These are phyloP conservation scores for Alectoria sarmentosa DNA, from an alignment of 495 filamentous ascomycete species.

Conservation along the genomic window DNA sequence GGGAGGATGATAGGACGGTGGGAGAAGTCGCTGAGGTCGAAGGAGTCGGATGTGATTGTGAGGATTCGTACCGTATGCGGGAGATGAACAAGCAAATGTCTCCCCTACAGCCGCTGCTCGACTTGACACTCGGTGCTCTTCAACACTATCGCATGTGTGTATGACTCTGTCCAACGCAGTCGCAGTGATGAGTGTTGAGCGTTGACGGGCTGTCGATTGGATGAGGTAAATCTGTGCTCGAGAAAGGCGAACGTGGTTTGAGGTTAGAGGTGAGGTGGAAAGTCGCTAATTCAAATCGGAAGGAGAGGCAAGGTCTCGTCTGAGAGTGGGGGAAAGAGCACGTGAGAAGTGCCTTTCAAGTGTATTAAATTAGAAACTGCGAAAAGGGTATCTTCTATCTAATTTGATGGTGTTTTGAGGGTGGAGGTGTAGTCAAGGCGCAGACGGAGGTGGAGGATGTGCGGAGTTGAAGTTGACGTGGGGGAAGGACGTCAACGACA, in stretches of 20 bases:
- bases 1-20: constrained; percentile 18
- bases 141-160: constrained; percentile 12
- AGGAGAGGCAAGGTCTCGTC: constrained; percentile 23
- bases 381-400: constrained; percentile 22
- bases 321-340: constrained; percentile 27
- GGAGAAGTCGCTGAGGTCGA: constrained; percentile 16
- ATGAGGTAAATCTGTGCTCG: constrained; percentile 9
- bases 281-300: constrained; percentile 32
- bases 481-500: constrained; percentile 18
- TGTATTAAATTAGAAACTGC: constrained; percentile 26
- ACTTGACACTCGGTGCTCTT: constrained; percentile 20
- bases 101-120: constrained; percentile 58
- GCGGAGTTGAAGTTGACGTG: constrained; percentile 14
- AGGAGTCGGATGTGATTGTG: constrained; percentile 22
- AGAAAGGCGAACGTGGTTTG: constrained; percentile 4
- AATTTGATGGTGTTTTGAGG: constrained; percentile 1
- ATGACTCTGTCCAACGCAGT: not conserved
- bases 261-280: constrained; percentile 22
- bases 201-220: not conserved
- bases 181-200: not conserved
- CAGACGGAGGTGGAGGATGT: not conserved
- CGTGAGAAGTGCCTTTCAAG: constrained; percentile 21
- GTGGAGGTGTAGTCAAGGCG: not conserved
- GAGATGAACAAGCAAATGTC: constrained; percentile 99
- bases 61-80: constrained; percentile 61